Conservation (phyloP, 768 basidiomycete species). For the Sarcodon aspratus region DNA sequence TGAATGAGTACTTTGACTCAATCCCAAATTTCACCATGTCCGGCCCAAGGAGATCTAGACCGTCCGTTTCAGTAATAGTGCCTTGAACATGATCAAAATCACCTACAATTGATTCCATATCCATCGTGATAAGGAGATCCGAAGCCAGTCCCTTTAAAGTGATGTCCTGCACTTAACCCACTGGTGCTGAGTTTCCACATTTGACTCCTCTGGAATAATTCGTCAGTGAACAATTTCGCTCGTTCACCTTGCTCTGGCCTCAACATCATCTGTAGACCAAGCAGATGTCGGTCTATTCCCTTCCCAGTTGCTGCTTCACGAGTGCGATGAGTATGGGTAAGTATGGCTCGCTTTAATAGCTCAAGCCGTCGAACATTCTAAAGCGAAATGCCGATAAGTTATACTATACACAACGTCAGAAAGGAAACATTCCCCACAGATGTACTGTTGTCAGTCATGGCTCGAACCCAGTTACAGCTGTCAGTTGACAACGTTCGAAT, state of each 20-base stretch:
- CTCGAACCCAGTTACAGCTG: constrained; percentile 65
- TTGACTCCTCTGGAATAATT: constrained; percentile 60
- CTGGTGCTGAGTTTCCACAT: constrained; percentile 88
- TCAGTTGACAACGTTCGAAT: constrained; percentile 67
- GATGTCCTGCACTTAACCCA: constrained; percentile 73
- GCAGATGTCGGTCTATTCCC: constrained; percentile 87
- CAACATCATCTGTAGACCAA: constrained; percentile 67
- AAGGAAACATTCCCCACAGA: constrained; percentile 28
- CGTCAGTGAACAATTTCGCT: constrained; percentile 64
- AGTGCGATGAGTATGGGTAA: constrained; percentile 59
- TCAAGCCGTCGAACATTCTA: constrained; percentile 13
- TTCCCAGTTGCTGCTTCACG: constrained; percentile 70
- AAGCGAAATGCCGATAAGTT: background rate
- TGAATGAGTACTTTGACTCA: constrained; percentile 73
- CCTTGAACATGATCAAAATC: background rate
- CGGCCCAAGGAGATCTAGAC: constrained; percentile 68
- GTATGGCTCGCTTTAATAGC: constrained; percentile 57
- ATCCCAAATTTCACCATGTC: constrained; percentile 83
- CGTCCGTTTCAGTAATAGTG: constrained; percentile 9
- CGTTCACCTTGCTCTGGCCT: constrained; percentile 39
- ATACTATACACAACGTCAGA: background rate
- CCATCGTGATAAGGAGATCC: constrained; percentile 76
- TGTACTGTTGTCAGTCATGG: constrained; percentile 46
- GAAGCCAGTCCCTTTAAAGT: constrained; percentile 89
- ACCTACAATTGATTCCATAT: constrained; percentile 89